Evolutionary conservation across 257 asterid species (phyloP).

Genomic region (Gynochthodes officinalis): DNA sequence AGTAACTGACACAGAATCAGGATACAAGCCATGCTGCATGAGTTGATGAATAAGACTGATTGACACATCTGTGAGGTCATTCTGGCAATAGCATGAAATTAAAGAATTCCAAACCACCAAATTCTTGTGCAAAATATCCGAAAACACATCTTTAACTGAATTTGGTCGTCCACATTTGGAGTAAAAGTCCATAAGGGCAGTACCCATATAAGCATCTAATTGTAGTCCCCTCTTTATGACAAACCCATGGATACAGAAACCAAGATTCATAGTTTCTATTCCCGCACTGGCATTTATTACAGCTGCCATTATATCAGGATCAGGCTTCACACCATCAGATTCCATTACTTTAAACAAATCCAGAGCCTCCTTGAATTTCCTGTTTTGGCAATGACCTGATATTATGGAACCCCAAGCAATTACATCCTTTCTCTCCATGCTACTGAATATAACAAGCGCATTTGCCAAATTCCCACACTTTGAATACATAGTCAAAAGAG

Average conservation of each 20-base stretch:
- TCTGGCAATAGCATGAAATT: conserved; percentile 62
- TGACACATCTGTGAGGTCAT: conserved; percentile 50
- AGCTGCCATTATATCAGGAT: conserved; percentile 49
- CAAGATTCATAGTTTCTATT: conserved; percentile 29
- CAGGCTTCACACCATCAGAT: conserved; percentile 48
- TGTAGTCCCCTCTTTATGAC: conserved; percentile 58
- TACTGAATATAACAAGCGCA: conserved; percentile 45
- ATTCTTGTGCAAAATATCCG: conserved; percentile 46
- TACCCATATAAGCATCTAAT: conserved; percentile 52
- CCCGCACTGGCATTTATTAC: conserved; percentile 47
- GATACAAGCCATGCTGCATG: conserved; percentile 46
- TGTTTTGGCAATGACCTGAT: conserved; percentile 52
- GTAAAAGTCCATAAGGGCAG: conserved; percentile 62
- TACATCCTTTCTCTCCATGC: conserved; percentile 60
- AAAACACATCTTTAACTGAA: conserved; percentile 46
- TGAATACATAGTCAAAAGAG: conserved; percentile 81
- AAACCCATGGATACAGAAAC: conserved; percentile 57
- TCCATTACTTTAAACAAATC: conserved; percentile 52
- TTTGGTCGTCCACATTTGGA: conserved; percentile 52
- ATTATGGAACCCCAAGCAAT: conserved; percentile 90
- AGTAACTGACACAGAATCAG: conserved; percentile 60
- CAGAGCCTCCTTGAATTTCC: conserved; percentile 45
- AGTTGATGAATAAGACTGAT: conserved; percentile 58
- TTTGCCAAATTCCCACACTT: conserved; percentile 48
- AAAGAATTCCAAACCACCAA: conserved; percentile 77